phyloP scores from a whole-genome alignment of 2,329 filamentous ascomycete genomes.

The Cladophialophora immunda region DNA sequence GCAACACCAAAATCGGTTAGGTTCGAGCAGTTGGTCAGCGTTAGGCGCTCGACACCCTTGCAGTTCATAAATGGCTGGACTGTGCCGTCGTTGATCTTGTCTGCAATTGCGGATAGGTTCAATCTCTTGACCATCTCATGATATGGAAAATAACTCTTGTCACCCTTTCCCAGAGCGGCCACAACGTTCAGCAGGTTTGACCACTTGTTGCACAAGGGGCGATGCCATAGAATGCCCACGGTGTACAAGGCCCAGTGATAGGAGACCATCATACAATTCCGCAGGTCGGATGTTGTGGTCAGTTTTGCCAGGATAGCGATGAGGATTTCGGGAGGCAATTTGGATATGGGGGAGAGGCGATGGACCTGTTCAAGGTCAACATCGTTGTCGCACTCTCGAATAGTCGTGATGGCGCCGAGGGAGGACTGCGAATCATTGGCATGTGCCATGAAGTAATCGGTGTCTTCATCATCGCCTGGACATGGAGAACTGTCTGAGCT shows the following conservation, averaged over 20 bases:
- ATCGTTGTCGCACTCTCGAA: slow-evolving; percentile 74
- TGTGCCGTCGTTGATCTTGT: slow-evolving; percentile 86
- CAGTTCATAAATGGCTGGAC: slow-evolving; percentile 82
- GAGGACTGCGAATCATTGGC: slow-evolving; percentile 93
- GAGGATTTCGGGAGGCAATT: slow-evolving; percentile 91
- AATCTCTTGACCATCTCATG: slow-evolving; percentile 89
- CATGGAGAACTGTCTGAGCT: slow-evolving; percentile 52
- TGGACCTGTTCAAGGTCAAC: slow-evolving; percentile 62
- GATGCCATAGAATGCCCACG: slow-evolving; percentile 93
- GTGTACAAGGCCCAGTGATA: slow-evolving; percentile 92
- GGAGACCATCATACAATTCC: slow-evolving; percentile 92
- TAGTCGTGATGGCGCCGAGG: slow-evolving; percentile 75
- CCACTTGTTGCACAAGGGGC: slow-evolving; percentile 90
- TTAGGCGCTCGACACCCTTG: slow-evolving; percentile 90
- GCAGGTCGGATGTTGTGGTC: slow-evolving; percentile 76
- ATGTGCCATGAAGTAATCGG: slow-evolving; percentile 86
- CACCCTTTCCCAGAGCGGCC: slow-evolving; percentile 69
- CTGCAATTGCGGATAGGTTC: slow-evolving; percentile 82
- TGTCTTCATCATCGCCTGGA: slow-evolving; percentile 80
- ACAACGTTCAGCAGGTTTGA: slow-evolving; percentile 81
- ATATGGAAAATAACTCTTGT: slow-evolving; percentile 84
- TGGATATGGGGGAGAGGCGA: slow-evolving; percentile 79
- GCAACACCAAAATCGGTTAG: slow-evolving; percentile 86
- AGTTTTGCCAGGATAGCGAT: slow-evolving; percentile 92
- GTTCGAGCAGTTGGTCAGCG: slow-evolving; percentile 85